Conservation (phyloP, 805 yeast genomes). For the Yamadazyma endophytica region DNA sequence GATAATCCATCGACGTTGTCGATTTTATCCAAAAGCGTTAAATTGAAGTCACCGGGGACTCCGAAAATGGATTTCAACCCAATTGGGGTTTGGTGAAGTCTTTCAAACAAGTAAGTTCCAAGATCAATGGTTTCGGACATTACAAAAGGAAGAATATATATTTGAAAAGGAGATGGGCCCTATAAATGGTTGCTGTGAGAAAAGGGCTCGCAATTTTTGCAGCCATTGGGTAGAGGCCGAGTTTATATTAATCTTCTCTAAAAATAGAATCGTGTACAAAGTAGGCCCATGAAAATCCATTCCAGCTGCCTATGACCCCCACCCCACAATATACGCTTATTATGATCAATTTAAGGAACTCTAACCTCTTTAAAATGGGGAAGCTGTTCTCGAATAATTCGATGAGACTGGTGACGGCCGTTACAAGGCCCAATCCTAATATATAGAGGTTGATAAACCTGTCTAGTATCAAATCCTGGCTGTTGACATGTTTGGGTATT, state of each 20-base stretch:
- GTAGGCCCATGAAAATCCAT: conserved; percentile 83
- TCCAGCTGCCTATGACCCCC: conserved; percentile 85
- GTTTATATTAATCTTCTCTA: conserved; percentile 6
- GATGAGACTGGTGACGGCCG: conserved; percentile 37
- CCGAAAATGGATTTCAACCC: conserved; percentile 71
- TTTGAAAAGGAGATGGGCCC: too few relatives aligned
- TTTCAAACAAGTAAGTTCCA: conserved; percentile 75
- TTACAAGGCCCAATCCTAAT: conserved; percentile 63
- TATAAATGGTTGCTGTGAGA: too few relatives aligned
- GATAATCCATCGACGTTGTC: conserved; percentile 70
- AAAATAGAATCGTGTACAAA: conserved; percentile 69
- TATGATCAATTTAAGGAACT: conserved; percentile 75
- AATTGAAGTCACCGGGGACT: conserved; percentile 80
- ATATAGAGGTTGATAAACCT: conserved; percentile 65
- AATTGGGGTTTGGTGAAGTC: conserved; percentile 58
- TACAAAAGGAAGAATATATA: too few relatives aligned
- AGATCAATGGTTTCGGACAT: conserved; percentile 45
- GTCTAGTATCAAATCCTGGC: conserved; percentile 48
- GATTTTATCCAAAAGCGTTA: conserved; percentile 65
- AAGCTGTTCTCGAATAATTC: conserved; percentile 56
- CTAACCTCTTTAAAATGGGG: conserved; percentile 51
- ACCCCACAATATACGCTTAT: conserved; percentile 82
- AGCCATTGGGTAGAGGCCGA: too few relatives aligned
- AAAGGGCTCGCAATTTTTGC: too few relatives aligned
- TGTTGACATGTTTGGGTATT: conserved; percentile 39